phyloP scores from a whole-genome alignment of 139 green algal species.

The Tetradesmus obliquus region DNA sequence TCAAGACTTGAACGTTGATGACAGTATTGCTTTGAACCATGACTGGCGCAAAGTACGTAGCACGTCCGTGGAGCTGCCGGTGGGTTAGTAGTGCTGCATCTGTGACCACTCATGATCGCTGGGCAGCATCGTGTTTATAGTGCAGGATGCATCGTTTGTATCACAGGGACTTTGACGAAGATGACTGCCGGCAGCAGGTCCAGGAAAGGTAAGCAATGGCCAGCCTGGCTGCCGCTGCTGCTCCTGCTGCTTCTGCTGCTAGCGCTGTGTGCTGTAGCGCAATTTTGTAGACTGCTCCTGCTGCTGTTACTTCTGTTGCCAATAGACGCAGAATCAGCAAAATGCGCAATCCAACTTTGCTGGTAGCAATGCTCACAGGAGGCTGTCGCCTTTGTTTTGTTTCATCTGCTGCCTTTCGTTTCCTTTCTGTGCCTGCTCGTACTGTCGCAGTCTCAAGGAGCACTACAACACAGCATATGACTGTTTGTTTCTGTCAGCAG shows the following conservation, averaged over 20 bases:
- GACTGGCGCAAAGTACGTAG: background rate
- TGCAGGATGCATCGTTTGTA: background rate
- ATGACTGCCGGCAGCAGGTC: constrained; percentile 20
- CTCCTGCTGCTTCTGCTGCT: background rate
- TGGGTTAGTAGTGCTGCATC: background rate
- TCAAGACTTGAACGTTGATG: no score
- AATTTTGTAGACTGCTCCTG: background rate
- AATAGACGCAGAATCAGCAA: no score
- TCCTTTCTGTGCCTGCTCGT: background rate
- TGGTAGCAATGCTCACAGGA: background rate
- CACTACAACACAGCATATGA: constrained; percentile 36
- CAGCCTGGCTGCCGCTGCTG: background rate
- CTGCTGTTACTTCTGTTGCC: no score
- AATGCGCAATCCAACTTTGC: background rate
- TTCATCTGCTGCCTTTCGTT: background rate
- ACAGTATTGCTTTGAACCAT: no score
- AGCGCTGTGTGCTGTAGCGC: background rate
- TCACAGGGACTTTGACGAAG: constrained; percentile 31
- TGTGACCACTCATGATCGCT: background rate
- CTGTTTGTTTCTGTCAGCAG: constrained; percentile 16
- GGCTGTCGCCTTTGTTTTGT: background rate
- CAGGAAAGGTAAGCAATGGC: background rate
- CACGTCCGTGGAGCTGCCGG: background rate
- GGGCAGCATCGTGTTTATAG: background rate
- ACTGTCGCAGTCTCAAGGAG: constrained; percentile 7